Evolutionary conservation across 2,329 filamentous ascomycete genomes (phyloP), one percentile per base, ranked within the genome.

Genomic region (Cadophora sp.): DNA sequence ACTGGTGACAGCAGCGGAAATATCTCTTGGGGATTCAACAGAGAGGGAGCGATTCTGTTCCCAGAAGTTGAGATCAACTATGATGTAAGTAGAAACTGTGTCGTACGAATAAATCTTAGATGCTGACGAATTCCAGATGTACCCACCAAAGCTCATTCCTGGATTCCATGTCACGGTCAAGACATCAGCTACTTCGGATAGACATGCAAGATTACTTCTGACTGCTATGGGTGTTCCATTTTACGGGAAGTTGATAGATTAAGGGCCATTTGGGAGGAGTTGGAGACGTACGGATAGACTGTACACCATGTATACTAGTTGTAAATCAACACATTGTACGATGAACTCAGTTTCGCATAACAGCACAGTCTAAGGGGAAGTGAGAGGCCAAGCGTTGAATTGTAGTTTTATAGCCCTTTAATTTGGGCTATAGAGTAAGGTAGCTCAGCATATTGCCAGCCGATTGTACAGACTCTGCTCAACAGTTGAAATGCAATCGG

Each of bases 1-100:
- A 75, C 92, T 47, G 96, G 96, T 76, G 96, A 99, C 79, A 89
- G 89, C 76, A 90, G 91, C 69, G 96, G 96, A 45, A 97, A 98
- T 79, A 85, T 99, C 72, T 85, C 85, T 11, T 95, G 94, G 79
- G 96, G 96, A 72, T 84, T 99, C 74, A 85, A 85, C 16, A 84
- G 90, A 5, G 89, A 93, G 66, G 88, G 91, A 73, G 88, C 97
- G 74, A 88, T 91, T 60, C 83, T 92, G 71, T 99, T 98, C 81
- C 96, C 96, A 0, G 96, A 99, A 82, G 87, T 99, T 55, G 94
- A 97, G 80, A 88, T 93, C 74, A 97, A 97, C 82, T 97, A 96
- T 77, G 93, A 97, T 81, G 93, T 97, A 81, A 85, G 92, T 86
- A 24, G 9, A 39, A 18, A 33, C n/a, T 20, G 48, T 53, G 9